Base-by-base conservation (phyloP, 768 basidiomycete species). In the Termitomyces sp. region DNA sequence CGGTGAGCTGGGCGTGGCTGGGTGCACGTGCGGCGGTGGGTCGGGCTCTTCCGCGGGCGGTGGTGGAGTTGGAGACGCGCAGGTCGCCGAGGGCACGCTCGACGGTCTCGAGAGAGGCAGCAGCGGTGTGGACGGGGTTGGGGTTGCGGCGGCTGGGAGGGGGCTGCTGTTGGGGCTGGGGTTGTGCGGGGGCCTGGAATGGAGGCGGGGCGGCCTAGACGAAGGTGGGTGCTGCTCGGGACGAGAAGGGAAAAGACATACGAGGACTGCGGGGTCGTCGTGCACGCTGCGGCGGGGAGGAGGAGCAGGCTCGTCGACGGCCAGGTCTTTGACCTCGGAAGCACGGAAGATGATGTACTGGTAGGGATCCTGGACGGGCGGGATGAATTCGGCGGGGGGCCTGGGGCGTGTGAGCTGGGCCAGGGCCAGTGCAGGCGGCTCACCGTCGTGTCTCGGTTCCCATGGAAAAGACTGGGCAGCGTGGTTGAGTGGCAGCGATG, bases 331-430 rank as follows among this genome's bases (percentile, higher is more conserved):
- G 59, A 93, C 91, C 70, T 94, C 90, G 3, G 89, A 89, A 7
- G 91, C 91, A 52, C 89, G 89, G 73, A 94, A 94, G 61, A 94
- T 89, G 71, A 94, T 93, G 71, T 91, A 93, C 61, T 88, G 81
- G 68, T 93, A 94, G 0, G 90, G 89, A 58, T 88, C 88, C 67
- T 85, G 83, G 43, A 87, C 86, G 0, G 91, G 89, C 4, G 91
- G 88, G 56, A 92, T 91, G 70, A 84, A 94, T 68, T 93, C 86
- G 34, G 79, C 70, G 40, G 84, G 81, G 10, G 88, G 86, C 61
- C 88, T 89, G 65, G 2, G 16, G 37, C 27, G 25, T 10, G 14
- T 48, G 12, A 16, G 30, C 12, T 11, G 45, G 37, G 2, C 14
- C n/a, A 2, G 6, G 11, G 30, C 3, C 14, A 19, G 4, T 7